phyloP scores from a whole-genome alignment of 2,329 filamentous ascomycete genomes.

The Colletotrichum incanum region DNA sequence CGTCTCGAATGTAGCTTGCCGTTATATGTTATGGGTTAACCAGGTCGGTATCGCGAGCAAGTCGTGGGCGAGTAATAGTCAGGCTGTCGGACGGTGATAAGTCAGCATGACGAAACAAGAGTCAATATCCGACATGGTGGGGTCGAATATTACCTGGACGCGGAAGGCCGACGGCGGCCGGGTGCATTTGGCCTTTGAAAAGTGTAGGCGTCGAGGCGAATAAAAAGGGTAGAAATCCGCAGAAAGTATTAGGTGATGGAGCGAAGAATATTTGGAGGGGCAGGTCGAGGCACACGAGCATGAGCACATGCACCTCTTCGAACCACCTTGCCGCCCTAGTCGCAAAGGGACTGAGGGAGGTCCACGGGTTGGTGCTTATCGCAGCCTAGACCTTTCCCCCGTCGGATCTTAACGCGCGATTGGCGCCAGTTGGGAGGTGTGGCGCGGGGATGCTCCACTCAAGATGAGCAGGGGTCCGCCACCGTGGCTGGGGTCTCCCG shows the following conservation, averaged over 20 bases:
- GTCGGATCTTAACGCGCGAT: conserved; percentile 33
- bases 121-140: conserved; percentile 38
- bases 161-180: conserved; percentile 2
- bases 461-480: conserved; percentile 12
- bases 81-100: conserved; percentile 37
- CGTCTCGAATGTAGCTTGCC: conserved; percentile 3
- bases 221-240: conserved; percentile 10
- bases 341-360: conserved; percentile 9
- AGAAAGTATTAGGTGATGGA: conserved; percentile 12
- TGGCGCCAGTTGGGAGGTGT: conserved; percentile 36
- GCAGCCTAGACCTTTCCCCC: conserved; percentile 27
- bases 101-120: conserved; percentile 44
- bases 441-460: conserved; percentile 15
- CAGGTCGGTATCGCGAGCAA: conserved; percentile 37
- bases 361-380: conserved; percentile 29
- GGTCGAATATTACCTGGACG: conserved; percentile 36
- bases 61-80: conserved; percentile 34
- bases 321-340: conserved; percentile 27
- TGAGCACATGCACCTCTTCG: conserved; percentile 42
- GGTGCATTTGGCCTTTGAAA: conserved; percentile 8
- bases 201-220: conserved; percentile 14
- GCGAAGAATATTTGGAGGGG: conserved; percentile 39
- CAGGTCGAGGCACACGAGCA: conserved; percentile 39
- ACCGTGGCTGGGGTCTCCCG: conserved; percentile 39
- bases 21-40: conserved; percentile 23